Evolutionary conservation across 2,329 filamentous ascomycete species (phyloP).

Genomic region (Colletotrichum orbiculare): DNA sequence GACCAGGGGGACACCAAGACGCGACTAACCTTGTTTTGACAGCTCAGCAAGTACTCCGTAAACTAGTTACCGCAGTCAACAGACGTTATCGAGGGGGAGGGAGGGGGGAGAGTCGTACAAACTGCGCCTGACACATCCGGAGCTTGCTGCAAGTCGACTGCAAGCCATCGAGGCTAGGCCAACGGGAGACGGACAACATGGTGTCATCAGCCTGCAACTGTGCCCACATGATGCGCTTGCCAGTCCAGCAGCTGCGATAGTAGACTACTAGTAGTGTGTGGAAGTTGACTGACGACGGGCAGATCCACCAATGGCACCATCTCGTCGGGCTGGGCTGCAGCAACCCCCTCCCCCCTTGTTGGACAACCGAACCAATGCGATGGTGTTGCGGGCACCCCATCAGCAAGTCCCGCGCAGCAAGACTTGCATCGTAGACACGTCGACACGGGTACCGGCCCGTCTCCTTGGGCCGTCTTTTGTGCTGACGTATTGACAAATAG

Average conservation of each 20-base stretch:
- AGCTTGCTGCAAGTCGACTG: constrained; percentile 15
- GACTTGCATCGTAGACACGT: constrained; percentile 10
- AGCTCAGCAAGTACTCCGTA: neutral
- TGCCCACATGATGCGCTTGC: constrained; percentile 30
- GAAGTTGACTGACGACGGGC: constrained; percentile 14
- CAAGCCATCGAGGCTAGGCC: constrained; percentile 18
- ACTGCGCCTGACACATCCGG: constrained; percentile 33
- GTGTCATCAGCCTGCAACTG: constrained; percentile 18
- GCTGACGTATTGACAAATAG: too few species aligned
- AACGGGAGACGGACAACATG: constrained; percentile 25
- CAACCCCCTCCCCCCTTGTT: neutral
- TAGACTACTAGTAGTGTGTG: neutral
- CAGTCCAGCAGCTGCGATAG: constrained; percentile 14
- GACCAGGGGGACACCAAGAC: constrained; percentile 10
- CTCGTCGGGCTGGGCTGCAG: constrained; percentile 27
- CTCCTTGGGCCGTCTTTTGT: constrained; percentile 13
- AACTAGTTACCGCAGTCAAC: neutral
- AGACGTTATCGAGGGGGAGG: neutral
- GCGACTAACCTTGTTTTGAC: constrained; percentile 36
- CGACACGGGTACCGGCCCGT: constrained; percentile 33
- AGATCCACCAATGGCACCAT: constrained; percentile 32
- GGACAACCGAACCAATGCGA: constrained; percentile 25
- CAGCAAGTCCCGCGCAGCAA: constrained; percentile 31
- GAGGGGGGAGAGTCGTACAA: constrained; percentile 10
- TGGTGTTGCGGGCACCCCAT: constrained; percentile 23